Base-by-base conservation (phyloP, 2,329 filamentous ascomycete species). In the Botrytis fragariae region DNA sequence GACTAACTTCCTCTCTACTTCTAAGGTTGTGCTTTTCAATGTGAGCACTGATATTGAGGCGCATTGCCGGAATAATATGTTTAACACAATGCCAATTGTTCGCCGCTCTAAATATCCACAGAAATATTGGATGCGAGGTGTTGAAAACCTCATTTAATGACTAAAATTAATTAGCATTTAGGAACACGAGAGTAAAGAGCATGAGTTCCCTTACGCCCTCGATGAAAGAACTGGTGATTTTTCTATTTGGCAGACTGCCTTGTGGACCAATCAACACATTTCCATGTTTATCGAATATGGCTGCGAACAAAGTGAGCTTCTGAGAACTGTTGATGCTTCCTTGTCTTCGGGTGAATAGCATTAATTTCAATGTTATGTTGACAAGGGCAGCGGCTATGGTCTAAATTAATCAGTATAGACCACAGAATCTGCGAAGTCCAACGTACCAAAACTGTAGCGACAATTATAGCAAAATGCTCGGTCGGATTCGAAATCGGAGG, bases 81-180 rank as follows among this genome's bases (percentile, higher is more conserved):
- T 86, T 86, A 39, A 97, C 86, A 59, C 89, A 87, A 12, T 83
- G 80, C 94, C 94, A 97, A 81, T 94, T 92, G 74, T 90, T 87
- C 10, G 92, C 93, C 4, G 93, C 92, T 73, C 92, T 89, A 80
- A 93, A 97, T 79, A 96, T 91, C 94, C 94, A 97, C 68, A 94
- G 89, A 82, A 96, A 97, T 2, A 95, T 89, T 0, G 92, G 89
- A 79, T 97, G 93, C 0, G 89, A 88, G 37, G 90, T 90, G 72
- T 90, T 90, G 78, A 97, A 95, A 22, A 91, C 88, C 74, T 97
- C 93, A 74, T 91, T 89, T 71, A 91, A 88, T 42, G 89, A 90
- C 80, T 83, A 75, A 76, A 8, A 16, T 69, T 73, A 72, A 63
- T 70, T 68, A 72, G 61, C n/a, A 65, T 42, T 3, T 4, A 10